phyloP scores from a whole-genome alignment of 2,329 filamentous ascomycete species.

The Calonectria ilicicola region DNA sequence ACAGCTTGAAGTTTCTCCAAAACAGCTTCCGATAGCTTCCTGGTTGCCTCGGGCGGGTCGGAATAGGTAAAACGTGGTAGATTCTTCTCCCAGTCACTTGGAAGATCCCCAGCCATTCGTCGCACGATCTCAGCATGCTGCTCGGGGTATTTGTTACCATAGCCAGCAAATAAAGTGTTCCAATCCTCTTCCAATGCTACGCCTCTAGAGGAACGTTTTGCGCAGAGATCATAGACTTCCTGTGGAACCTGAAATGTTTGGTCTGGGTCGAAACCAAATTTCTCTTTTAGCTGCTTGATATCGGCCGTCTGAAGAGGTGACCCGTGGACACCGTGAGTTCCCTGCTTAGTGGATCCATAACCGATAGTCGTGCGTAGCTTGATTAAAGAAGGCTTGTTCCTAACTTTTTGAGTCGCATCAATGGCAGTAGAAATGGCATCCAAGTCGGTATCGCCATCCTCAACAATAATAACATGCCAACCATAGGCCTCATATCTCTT shows the following conservation, averaged over 20 bases:
- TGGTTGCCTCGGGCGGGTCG: slow-evolving; percentile 87
- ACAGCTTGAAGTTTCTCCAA: slow-evolving; percentile 86
- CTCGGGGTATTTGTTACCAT: slow-evolving; percentile 79
- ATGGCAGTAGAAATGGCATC: slow-evolving; percentile 90
- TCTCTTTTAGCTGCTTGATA: slow-evolving; percentile 90
- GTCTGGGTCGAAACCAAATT: slow-evolving; percentile 96
- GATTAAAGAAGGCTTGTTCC: slow-evolving; percentile 96
- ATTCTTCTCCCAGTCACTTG: slow-evolving; percentile 95
- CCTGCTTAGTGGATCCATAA: slow-evolving; percentile 92
- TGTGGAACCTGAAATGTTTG: slow-evolving; percentile 94
- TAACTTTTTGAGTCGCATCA: slow-evolving; percentile 85
- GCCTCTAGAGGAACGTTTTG: slow-evolving; percentile 86
- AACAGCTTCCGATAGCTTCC: slow-evolving; percentile 96
- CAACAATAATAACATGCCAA: slow-evolving; percentile 90
- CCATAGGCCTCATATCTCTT: slow-evolving; percentile 98
- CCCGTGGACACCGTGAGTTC: slow-evolving; percentile 95
- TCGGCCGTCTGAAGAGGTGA: slow-evolving; percentile 96
- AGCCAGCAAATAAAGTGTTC: slow-evolving; percentile 93
- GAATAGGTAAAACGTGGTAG: slow-evolving; percentile 90
- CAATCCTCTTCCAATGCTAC: slow-evolving; percentile 93
- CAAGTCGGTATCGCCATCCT: slow-evolving; percentile 90
- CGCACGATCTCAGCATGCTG: slow-evolving; percentile 86
- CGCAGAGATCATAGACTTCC: slow-evolving; percentile 92
- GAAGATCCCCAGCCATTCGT: slow-evolving; percentile 84
- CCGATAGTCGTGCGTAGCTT: slow-evolving; percentile 98